A percentile compares a stretch with the other conserved stretches of the same genome.
Conservation (phyloP, 208 protist species). For the Trypanosoma avium region DNA sequence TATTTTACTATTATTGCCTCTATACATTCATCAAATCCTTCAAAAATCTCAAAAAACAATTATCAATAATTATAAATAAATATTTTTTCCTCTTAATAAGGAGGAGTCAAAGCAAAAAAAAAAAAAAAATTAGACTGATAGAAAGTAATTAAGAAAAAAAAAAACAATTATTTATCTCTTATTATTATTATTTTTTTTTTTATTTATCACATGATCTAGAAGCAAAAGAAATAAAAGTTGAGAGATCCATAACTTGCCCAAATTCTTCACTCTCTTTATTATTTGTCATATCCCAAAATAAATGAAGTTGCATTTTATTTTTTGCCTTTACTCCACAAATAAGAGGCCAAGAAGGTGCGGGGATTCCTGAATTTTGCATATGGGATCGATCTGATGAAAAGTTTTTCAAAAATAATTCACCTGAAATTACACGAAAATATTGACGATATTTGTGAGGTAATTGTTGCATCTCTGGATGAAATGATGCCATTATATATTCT, state of each 20-base stretch:
- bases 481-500: constrained; percentile 16
- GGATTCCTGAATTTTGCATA: constrained; percentile 10
- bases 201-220: constrained; percentile 7
- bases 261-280: neutral
- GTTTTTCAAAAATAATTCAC: constrained; percentile 11
- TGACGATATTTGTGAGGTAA: constrained; percentile 8
- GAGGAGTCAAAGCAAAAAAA: neutral
- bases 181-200: neutral
- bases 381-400: constrained; percentile 32
- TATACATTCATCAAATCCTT: neutral
- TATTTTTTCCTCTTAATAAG: neutral
- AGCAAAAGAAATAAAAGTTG: neutral
- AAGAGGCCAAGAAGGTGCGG: constrained; percentile 19
- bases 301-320: constrained; percentile 11
- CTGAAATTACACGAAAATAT: constrained; percentile 23
- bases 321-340: constrained; percentile 11
- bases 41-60: neutral
- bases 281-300: constrained; percentile 12
- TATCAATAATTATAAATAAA: constrained; percentile 2
- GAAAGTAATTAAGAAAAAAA: neutral
- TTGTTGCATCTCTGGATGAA: constrained; percentile 10
- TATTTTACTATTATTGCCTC: no score
- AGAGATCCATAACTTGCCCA: neutral
- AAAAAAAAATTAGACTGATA: neutral
- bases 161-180: neutral